Base-by-base conservation (phyloP, 2,329 filamentous ascomycete species). In the Colletotrichum sp. region DNA sequence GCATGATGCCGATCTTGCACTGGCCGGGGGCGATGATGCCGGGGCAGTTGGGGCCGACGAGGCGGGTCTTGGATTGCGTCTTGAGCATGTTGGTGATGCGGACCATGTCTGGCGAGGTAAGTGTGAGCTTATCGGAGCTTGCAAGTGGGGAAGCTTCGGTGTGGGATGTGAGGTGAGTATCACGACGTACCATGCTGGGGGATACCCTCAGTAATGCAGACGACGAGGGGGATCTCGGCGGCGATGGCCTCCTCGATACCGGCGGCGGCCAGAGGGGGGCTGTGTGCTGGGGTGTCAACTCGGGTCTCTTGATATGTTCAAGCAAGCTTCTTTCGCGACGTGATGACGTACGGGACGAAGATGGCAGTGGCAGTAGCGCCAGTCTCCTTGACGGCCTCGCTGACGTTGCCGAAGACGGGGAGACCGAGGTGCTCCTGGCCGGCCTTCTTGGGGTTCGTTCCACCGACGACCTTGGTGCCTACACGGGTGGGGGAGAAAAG, bases 1-100 rank as follows among this genome's bases (percentile, higher is more conserved):
- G 95, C 97, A 99, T 99, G 90, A 99, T 99, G 85, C 97, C 97
- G 84, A 99, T 99, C 91, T 99, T 99, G 93, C 97, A 99, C 92
- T 98, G 96, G 82, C 96, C 97, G 77, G 92, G 92, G 71, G 91
- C 96, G 87, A 99, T 99, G 88, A 99, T 96, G 86, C 96, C 97
- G 79, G 97, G 97, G 91, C 97, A 99, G 91, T 99, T 99, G 84
- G 96, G 96, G 81, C 96, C 96, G 78, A 99, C 96, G 83, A 99
- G 92, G 85, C 97, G 95, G 80, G 96, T 98, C 92, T 99, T 99
- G 90, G 89, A 93, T 90, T 99, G 97, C 72, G 96, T 95, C 92
- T 98, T 99, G 85, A 99, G 92, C 87, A 99, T 98, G 86, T 96
- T 93, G 86, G 97, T 98, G 87, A 99, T 98, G 89, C 96, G 96